Conservation (phyloP, 2,329 filamentous ascomycete genomes). For the Botrytis byssoidea region DNA sequence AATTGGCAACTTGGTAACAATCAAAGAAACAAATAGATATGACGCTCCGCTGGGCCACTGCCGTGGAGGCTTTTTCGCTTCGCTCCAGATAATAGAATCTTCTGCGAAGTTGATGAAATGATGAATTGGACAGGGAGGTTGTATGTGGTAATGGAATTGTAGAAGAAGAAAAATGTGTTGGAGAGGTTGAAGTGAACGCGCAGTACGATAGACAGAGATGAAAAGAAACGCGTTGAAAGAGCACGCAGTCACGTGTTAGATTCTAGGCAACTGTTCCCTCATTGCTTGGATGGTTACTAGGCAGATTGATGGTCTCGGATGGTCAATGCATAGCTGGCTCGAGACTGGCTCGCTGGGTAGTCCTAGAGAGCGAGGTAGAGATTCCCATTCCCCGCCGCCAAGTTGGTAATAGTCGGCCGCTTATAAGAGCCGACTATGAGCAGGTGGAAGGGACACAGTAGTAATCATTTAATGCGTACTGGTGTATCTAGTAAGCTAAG, state of each 20-base stretch:
- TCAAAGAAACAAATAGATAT: background rate
- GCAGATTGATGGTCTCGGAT: background rate
- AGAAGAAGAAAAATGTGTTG: background rate
- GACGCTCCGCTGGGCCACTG: conserved; percentile 2
- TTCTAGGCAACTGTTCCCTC: background rate
- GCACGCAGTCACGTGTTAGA: background rate
- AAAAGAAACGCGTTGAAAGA: background rate
- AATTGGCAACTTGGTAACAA: background rate
- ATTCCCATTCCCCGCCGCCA: background rate
- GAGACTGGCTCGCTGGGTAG: too few relatives aligned
- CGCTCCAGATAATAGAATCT: background rate
- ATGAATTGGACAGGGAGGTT: background rate
- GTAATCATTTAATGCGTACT: too few relatives aligned
- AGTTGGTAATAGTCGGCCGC: too few relatives aligned
- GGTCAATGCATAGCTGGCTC: background rate
- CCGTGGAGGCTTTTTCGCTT: background rate
- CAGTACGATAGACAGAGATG: background rate
- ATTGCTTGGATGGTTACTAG: too few relatives aligned
- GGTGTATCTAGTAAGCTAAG: too few relatives aligned
- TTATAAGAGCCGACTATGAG: too few relatives aligned
- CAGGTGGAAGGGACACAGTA: too few relatives aligned
- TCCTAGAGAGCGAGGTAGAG: too few relatives aligned
- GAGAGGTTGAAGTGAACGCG: background rate
- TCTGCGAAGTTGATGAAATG: background rate
- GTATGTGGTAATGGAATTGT: background rate